Percentiles rank a stretch among this genome's conserved stretches.
phyloP scores from a whole-genome alignment of 1,139 yeast genomes.

The Hyphopichia khmerensis region DNA sequence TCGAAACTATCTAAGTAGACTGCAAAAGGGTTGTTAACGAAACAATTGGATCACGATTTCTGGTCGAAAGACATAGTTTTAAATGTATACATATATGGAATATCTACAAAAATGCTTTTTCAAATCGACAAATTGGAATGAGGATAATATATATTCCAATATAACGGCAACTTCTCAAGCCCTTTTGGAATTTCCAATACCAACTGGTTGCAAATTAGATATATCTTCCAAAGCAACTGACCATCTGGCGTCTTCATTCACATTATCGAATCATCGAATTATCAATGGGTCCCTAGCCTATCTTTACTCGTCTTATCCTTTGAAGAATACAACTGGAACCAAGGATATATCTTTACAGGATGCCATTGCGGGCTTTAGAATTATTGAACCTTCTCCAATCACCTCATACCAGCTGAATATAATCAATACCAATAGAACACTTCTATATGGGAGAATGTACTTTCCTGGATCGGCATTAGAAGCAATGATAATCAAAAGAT shows the following conservation, averaged over 20 bases:
- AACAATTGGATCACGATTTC: not conserved
- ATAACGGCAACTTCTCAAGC: slow-evolving; percentile 69
- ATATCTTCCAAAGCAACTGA: slow-evolving; percentile 72
- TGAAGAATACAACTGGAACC: slow-evolving; percentile 53
- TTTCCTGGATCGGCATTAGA: slow-evolving; percentile 87
- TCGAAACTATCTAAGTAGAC: too few species aligned
- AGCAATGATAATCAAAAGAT: slow-evolving; percentile 76
- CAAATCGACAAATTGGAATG: slow-evolving; percentile 70
- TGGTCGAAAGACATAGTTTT: not conserved
- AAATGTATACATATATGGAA: slow-evolving; percentile 87
- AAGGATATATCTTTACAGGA: slow-evolving; percentile 60
- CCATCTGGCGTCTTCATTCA: slow-evolving; percentile 72
- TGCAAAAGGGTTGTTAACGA: too few species aligned
- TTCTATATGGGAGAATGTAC: slow-evolving; percentile 78
- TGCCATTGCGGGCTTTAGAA: slow-evolving; percentile 75
- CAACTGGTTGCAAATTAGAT: slow-evolving; percentile 65
- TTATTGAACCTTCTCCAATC: slow-evolving; percentile 47
- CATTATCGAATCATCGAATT: slow-evolving; percentile 63
- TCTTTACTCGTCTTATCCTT: slow-evolving; percentile 64
- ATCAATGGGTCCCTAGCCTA: slow-evolving; percentile 86
- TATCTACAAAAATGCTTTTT: slow-evolving; percentile 73
- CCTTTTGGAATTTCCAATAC: slow-evolving; percentile 72
- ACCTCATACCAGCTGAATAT: not conserved
- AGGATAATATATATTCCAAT: slow-evolving; percentile 72
- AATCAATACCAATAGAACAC: slow-evolving; percentile 13